Percentiles rank a stretch among this genome's conserved stretches.
These are phyloP conservation scores for Chara braunii DNA, from an alignment of 139 green algal species.

Conservation along the genomic window DNA sequence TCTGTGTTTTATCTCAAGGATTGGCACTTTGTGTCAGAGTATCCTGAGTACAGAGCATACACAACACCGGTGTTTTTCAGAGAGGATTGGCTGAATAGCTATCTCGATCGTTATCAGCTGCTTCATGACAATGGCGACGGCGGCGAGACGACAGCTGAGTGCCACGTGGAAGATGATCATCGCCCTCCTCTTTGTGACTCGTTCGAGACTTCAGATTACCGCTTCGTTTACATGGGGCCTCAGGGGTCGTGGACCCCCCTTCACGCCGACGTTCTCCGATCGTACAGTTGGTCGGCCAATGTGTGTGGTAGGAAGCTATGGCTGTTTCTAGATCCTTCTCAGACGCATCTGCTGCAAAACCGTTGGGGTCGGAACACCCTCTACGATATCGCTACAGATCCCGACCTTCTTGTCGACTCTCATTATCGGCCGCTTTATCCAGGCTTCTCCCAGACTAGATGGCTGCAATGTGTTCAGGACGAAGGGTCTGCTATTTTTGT, in stretches of 20 bases:
- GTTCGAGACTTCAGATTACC: conserved; percentile 49
- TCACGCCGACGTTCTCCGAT: conserved; percentile 80
- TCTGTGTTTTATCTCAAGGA: conserved; percentile 83
- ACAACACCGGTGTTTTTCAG: conserved; percentile 54
- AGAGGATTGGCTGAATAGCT: conserved; percentile 86
- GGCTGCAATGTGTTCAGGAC: conserved; percentile 54
- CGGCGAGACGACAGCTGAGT: not conserved
- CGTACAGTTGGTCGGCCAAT: conserved; percentile 74
- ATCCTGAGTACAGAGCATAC: conserved; percentile 58
- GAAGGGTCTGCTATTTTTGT: conserved; percentile 79
- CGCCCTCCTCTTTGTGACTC: conserved; percentile 2
- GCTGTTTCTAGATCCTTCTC: conserved; percentile 60
- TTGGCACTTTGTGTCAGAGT: conserved; percentile 75
- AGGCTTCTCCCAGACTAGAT: conserved; percentile 11
- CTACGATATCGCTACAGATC: not conserved
- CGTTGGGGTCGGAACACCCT: conserved; percentile 6
- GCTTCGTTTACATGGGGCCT: conserved; percentile 80
- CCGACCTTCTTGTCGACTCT: too few species aligned
- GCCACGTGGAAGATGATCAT: not conserved
- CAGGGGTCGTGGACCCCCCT: conserved; percentile 57
- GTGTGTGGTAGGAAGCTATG: conserved; percentile 48
- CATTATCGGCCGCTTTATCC: not conserved
- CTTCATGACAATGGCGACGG: not conserved
- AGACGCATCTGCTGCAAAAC: conserved; percentile 54
- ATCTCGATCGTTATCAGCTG: conserved; percentile 47